A percentile compares a stretch with the other conserved stretches of the same genome.
These are phyloP conservation scores for Aspergillus aculeatus DNA, from an alignment of 2,329 filamentous ascomycete species.

Conservation along the genomic window DNA sequence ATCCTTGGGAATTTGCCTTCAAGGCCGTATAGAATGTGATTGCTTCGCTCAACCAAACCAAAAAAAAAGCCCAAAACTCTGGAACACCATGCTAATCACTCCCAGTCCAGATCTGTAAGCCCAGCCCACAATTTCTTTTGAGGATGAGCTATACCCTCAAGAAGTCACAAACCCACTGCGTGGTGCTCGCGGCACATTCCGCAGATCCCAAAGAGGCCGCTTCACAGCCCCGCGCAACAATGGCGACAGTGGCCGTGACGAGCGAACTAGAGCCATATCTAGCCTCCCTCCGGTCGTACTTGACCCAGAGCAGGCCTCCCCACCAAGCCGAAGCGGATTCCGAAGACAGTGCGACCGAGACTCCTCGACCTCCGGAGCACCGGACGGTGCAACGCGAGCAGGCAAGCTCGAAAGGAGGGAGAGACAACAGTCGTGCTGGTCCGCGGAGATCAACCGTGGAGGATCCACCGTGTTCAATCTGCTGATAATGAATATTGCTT, in stretches of 20 bases:
- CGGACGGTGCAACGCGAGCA: neutral
- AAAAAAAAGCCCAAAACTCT: neutral
- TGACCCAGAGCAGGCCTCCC: slow-evolving; percentile 14
- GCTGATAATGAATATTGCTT: neutral
- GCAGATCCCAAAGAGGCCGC: slow-evolving; percentile 4
- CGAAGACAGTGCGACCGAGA: neutral
- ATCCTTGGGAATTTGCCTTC: neutral
- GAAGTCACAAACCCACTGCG: neutral
- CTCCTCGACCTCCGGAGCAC: neutral
- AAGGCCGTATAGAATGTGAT: slow-evolving; percentile 16
- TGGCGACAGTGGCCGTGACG: slow-evolving; percentile 33
- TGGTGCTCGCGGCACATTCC: neutral
- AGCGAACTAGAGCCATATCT: slow-evolving; percentile 32
- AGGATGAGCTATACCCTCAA: neutral
- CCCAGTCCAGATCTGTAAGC: slow-evolving; percentile 17
- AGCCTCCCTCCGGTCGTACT: slow-evolving; percentile 30
- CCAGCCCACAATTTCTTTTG: neutral
- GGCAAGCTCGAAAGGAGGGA: neutral
- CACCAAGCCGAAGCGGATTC: neutral
- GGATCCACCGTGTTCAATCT: neutral
- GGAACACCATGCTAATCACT: slow-evolving; percentile 22
- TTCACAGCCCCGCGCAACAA: slow-evolving; percentile 14
- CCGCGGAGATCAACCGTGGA: neutral
- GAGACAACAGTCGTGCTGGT: neutral
- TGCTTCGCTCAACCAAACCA: slow-evolving; percentile 3